phyloP scores from a whole-genome alignment of 1,284 basidiomycete genomes.

The Laetiporus sulphureus region DNA sequence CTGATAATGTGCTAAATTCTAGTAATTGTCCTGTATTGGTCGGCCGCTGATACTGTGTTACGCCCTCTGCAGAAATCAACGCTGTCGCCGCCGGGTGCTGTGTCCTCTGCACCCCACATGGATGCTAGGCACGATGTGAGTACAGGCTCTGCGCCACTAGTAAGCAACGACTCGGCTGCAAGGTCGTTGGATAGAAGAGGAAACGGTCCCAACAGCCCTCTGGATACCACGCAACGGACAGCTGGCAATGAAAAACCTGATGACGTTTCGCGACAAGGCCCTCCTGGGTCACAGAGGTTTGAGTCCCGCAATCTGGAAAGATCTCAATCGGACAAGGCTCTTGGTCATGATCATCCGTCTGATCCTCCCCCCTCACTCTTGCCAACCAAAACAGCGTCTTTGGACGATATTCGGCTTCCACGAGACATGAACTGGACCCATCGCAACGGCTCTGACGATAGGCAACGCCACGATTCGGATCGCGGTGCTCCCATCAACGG shows the following conservation, averaged over 20 bases:
- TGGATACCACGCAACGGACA: too few species aligned
- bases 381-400: too few species aligned
- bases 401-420: constrained; percentile 8
- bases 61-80: background rate
- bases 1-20: constrained; percentile 15
- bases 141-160: too few species aligned
- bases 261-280: constrained; percentile 4
- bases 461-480: constrained; percentile 12
- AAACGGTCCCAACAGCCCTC: background rate
- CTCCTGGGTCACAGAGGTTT: constrained; percentile 6
- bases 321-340: constrained; percentile 14
- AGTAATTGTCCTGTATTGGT: background rate
- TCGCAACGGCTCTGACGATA: constrained; percentile 18
- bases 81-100: background rate
- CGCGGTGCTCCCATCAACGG: constrained; percentile 9
- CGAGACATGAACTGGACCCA: constrained; percentile 16
- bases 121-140: too few species aligned
- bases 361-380: too few species aligned
- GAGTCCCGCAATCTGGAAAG: constrained; percentile 9
- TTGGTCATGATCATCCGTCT: too few species aligned
- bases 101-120: too few species aligned
- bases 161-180: too few species aligned
- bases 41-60: background rate
- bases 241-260: background rate
- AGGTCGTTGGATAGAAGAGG: background rate